Percentiles rank a stretch among this genome's conserved stretches.
Evolutionary conservation across 192 early-diverging fungal genomes (phyloP).

Genomic region (Paraglomus occultum): DNA sequence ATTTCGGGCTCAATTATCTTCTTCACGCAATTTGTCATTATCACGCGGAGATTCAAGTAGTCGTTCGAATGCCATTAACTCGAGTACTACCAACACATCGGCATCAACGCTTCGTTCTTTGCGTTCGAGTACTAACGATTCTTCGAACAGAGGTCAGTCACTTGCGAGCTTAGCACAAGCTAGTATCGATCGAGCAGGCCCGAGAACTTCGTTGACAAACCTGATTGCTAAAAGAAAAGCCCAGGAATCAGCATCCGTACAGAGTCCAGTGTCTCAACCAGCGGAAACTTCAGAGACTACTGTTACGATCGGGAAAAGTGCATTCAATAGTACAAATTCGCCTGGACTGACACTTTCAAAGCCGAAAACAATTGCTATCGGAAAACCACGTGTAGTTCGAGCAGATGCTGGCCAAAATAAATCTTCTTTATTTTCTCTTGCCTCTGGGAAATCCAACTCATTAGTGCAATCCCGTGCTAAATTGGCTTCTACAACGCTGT

Average conservation of each 20-base stretch:
- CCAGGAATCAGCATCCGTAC: conserved; percentile 6
- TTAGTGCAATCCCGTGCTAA: neutral
- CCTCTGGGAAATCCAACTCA: neutral
- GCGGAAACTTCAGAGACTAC: neutral
- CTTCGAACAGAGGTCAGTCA: neutral
- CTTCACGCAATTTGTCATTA: neutral
- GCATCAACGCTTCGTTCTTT: neutral
- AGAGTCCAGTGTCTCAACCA: conserved; percentile 10
- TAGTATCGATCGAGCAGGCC: neutral
- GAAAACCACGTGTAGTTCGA: neutral
- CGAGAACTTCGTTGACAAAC: neutral
- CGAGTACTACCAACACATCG: neutral
- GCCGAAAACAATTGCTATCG: neutral
- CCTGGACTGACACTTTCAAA: neutral
- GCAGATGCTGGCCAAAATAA: neutral
- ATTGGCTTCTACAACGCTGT: no score
- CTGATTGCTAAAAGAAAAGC: neutral
- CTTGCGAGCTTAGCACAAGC: neutral
- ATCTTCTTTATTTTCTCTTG: neutral
- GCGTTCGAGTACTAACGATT: neutral
- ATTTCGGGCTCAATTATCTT: neutral
- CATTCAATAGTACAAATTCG: neutral
- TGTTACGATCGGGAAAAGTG: neutral
- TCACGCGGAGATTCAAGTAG: neutral
- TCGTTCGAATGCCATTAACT: no score